Conservation (phyloP, 2,329 filamentous ascomycete species). For the Sporothrix luriei region DNA sequence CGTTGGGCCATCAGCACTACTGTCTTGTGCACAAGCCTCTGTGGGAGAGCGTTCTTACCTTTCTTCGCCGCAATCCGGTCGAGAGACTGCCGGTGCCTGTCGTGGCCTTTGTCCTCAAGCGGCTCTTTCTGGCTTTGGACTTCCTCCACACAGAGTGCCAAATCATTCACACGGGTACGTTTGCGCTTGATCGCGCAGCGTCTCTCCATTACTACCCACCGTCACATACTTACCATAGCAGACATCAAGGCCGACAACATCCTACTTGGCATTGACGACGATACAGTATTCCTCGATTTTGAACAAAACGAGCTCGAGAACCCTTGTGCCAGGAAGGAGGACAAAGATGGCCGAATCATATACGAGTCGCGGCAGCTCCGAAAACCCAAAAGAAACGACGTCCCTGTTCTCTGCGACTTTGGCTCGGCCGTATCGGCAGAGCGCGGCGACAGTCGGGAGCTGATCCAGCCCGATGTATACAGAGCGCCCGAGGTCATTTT, state of each 20-base stretch:
- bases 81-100: too few relatives aligned
- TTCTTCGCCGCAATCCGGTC: conserved; percentile 28
- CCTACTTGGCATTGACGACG: not conserved
- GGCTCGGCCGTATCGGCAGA: not conserved
- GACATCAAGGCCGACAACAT: conserved; percentile 7
- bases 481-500: not conserved
- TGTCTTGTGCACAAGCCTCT: not conserved
- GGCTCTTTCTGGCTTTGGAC: not conserved
- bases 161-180: not conserved
- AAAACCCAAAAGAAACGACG: too few relatives aligned
- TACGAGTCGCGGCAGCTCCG: not conserved
- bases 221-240: too few relatives aligned
- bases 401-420: not conserved
- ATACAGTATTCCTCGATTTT: not conserved
- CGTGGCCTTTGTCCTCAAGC: too few relatives aligned
- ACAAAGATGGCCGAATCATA: not conserved
- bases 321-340: not conserved
- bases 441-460: not conserved
- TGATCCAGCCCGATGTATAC: conserved; percentile 3
- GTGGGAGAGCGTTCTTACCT: not conserved
- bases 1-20: not conserved
- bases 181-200: too few relatives aligned
- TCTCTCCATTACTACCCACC: too few relatives aligned
- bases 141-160: not conserved
- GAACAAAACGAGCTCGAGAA: not conserved